These are phyloP conservation scores for Zopfochytrium polystomum DNA, from an alignment of 371 early-diverging fungal genomes.

Conservation along the genomic window DNA sequence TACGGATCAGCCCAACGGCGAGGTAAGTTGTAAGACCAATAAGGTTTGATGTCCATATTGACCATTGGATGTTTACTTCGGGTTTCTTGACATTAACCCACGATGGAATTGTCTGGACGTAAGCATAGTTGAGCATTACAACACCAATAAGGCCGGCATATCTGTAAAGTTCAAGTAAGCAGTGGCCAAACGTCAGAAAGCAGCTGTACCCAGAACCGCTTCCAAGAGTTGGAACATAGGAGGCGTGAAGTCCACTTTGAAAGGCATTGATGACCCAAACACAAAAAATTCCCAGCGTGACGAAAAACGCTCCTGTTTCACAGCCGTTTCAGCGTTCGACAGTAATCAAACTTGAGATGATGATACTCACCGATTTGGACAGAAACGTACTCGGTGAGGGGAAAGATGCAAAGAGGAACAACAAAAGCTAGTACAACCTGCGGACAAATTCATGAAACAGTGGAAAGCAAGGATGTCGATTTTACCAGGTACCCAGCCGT, in stretches of 20 bases:
- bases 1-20: constrained; percentile 25
- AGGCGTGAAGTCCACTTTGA: constrained; percentile 9
- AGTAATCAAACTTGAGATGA: not conserved
- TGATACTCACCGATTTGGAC: constrained; percentile 3
- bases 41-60: constrained; percentile 21
- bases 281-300: constrained; percentile 30
- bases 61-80: constrained; percentile 29
- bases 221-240: constrained; percentile 22
- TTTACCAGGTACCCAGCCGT: constrained; percentile 31
- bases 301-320: constrained; percentile 25
- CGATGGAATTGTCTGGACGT: constrained; percentile 27
- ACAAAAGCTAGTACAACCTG: constrained; percentile 19
- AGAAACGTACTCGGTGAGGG: constrained; percentile 22
- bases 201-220: constrained; percentile 14
- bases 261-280: constrained; percentile 31
- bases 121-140: constrained; percentile 36
- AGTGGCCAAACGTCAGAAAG: not conserved
- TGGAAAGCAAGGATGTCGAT: not conserved
- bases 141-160: constrained; percentile 31
- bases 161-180: not conserved
- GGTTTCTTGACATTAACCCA: constrained; percentile 34
- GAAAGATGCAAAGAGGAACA: constrained; percentile 25
- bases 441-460: not conserved
- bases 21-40: constrained; percentile 16
- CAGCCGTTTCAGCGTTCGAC: no score